phyloP scores from a whole-genome alignment of 176 grass and related monocot genomes.

The Oryza rufipogon region DNA sequence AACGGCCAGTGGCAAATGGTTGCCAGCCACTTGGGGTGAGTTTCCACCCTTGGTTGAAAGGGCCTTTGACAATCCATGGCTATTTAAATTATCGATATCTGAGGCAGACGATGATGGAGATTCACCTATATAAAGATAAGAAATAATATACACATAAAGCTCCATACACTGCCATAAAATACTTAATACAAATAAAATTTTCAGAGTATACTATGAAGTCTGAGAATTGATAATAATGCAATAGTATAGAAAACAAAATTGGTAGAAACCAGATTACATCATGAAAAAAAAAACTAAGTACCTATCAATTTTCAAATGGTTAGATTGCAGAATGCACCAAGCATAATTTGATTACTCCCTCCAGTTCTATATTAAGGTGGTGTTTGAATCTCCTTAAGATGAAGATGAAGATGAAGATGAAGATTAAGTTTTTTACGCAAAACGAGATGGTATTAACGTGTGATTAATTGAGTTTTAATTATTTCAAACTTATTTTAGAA shows the following conservation, averaged over 20 bases:
- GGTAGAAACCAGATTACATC: conserved; percentile 8
- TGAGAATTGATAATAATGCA: background rate
- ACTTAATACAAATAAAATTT: background rate
- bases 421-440: too few relatives aligned
- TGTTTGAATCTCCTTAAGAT: too few relatives aligned
- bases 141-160: conserved; percentile 17
- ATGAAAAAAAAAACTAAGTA: background rate
- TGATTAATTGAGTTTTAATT: too few relatives aligned
- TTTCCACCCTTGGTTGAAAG: conserved; percentile 37
- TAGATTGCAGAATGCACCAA: background rate
- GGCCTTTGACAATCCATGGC: conserved; percentile 46
- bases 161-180: conserved; percentile 15
- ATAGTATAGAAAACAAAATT: background rate
- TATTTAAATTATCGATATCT: conserved; percentile 64
- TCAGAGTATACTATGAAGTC: conserved; percentile 8
- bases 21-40: conserved; percentile 62
- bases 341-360: background rate
- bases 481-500: too few relatives aligned
- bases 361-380: too few relatives aligned
- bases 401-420: too few relatives aligned
- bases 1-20: conserved; percentile 57
- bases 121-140: conserved; percentile 45
- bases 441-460: too few relatives aligned
- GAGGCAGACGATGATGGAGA: conserved; percentile 56
- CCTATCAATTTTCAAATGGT: background rate